Base-by-base conservation (phyloP, 192 early-diverging fungal genomes). In the Umbelopsis isabellina region DNA sequence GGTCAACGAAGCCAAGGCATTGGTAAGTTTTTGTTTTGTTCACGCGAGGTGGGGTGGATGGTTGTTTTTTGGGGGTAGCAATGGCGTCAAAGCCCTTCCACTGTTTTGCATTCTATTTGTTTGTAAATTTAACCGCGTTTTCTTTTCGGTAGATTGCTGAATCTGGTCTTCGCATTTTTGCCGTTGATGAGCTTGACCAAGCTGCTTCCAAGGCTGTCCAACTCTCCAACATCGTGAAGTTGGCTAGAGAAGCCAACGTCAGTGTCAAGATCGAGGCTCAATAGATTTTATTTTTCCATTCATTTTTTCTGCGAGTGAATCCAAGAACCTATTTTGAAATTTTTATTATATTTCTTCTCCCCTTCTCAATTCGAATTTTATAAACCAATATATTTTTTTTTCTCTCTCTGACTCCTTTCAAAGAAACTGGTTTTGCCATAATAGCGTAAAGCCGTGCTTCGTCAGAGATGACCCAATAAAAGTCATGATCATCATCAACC, bases 131-230 rank as follows among this genome's bases (percentile, higher is more conserved):
- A 35, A 27, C 41, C 4, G 20, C 48, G 8, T n/a, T 35, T 21
- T 13, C n/a, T 25, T 22, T 27, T 45, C 30, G 16, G 51, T 48
- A 71, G 65, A 97, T 98, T 76, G 86, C 86, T 65, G 90, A 96
- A 75, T 96, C 93, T 65, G 94, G 93, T 25, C 88, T 99, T 66
- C 85, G 91, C 64, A 98, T 98, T 77, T 92, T 95, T 82, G 86
- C 96, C 55, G 88, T 91, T 71, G 96, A 99, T 77, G 94, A 98
- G 79, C 84, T 99, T 68, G 98, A 98, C 80, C 90, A 94, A 78
- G 98, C 98, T 58, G 97, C 98, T 23, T 81, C 78, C 46, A 95
- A 94, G 86, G 89, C 90, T 50, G 95, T 96, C n/a, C 80, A 87
- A 69, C 83, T 95, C 79, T 86, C 87, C 77, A 89, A 92, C 67